Base-by-base conservation (phyloP, 176 grass and related monocot genomes). In the Metroxylon sagu region DNA sequence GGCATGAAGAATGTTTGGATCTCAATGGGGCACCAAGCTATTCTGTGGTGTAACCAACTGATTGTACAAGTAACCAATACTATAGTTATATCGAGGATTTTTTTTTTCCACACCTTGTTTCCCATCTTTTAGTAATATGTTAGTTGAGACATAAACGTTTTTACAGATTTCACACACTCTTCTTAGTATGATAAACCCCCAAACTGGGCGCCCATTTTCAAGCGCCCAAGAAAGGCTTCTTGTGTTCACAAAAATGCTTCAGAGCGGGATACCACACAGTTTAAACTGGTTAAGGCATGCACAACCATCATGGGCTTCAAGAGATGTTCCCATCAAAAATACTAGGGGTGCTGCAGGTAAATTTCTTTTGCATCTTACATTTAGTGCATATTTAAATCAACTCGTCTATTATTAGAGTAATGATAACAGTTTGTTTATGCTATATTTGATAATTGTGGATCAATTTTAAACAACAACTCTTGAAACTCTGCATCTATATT, bases 31-130 rank as follows among this genome's bases (percentile, higher is more conserved):
- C 92, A 97, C 66, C 92, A 97, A 55, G 74, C 78, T 70, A 97
- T 97, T 73, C 80, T 97, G 26, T 97, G 92, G 92, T 97, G 92
- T 72, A 97, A 97, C 77, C 92, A 97, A 73, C 82, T 97, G 58
- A 87, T 79, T 68, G 84, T 85, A 80, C 93, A 97, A 81, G 93
- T 91, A 49, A 56, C 14, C 16, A 50, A 54, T 4, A 54, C 21
- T 54, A 21, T 25, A 54, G 16, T 16, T 39, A 39, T 39, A 39
- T 39, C 2, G 7, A 39, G 6, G 2, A n/a, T n/a, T n/a, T n/a
- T 39, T 39, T 39, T 39, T 39, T 2, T 39, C 7, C 12, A 39
- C 12, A 39, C 35, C 35, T 35, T 7, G 30, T 6, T 35, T 7
- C 35, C 1, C 35, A 39, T 39, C 35, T 39, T 39, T 39, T 39